phyloP scores from a whole-genome alignment of 805 yeast species.

The Ogataea methylovora region DNA sequence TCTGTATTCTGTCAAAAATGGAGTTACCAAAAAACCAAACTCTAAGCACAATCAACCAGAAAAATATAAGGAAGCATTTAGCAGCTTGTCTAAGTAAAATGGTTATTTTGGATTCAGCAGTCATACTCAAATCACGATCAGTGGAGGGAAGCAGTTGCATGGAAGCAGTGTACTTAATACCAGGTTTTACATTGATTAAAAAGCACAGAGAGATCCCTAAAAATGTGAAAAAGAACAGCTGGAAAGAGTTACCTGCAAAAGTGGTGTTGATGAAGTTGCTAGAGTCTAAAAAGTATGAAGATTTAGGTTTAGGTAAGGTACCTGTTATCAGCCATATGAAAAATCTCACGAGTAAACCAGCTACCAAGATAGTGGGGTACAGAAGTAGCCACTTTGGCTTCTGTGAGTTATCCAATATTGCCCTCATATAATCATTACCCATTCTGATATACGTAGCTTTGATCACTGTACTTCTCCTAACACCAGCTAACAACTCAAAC shows the following conservation, averaged over 20 bases:
- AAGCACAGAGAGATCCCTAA: not conserved
- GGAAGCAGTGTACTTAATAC: too few relatives aligned
- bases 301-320: constrained; percentile 4
- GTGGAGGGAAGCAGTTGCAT: too few relatives aligned
- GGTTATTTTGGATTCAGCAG: not conserved
- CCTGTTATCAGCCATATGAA: not conserved
- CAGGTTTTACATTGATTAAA: not conserved
- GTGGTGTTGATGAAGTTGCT: constrained; percentile 17
- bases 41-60: constrained; percentile 14
- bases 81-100: constrained; percentile 6
- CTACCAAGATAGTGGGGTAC: constrained; percentile 8
- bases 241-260: constrained; percentile 24
- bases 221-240: constrained; percentile 10
- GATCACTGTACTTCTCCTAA: too few relatives aligned
- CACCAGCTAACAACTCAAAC: too few relatives aligned
- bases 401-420: too few relatives aligned
- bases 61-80: constrained; percentile 13
- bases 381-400: not conserved
- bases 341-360: constrained; percentile 7
- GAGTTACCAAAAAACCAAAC: constrained; percentile 29
- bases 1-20: constrained; percentile 23
- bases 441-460: too few relatives aligned
- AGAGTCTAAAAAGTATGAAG: constrained; percentile 13
- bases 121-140: too few relatives aligned
- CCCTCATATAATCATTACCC: too few relatives aligned